Evolutionary conservation across 176 grass and related monocot species (phyloP), one percentile per base, ranked within the genome.

Genomic region (Cenchrus americanus): DNA sequence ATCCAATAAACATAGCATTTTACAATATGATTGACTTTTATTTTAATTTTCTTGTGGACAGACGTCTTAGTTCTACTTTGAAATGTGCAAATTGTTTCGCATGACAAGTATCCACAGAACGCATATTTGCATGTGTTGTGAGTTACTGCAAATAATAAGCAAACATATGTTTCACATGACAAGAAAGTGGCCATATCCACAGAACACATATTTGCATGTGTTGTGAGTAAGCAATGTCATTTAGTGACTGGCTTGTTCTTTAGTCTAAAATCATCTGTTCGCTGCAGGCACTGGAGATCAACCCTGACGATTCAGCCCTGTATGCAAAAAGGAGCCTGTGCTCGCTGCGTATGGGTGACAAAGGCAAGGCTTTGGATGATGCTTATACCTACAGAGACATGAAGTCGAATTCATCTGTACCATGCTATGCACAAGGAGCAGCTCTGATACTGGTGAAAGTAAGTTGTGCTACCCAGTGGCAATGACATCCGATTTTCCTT

Each of bases 261-360:
- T 79, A 21, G 14, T 52, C 60, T 7, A 19, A 49, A 27, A 14
- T 46, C 77, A 22, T 61, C 65, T 73, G 15, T 54, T 55, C 7
- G 32, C 27, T 66, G 7, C 59, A 86, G 84, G 84, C 84, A 55
- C 8, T 86, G 11, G 76, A 86, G 6, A 21, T 71, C 19, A 40
- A 55, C 6, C 68, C 76, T 73, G 17, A 44, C 19, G 48, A 80
- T 73, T 86, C 84, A 73, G 72, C 47, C 46, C 27, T 80, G 18
- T 83, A 83, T 83, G 81, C 81, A 74, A 83, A 64, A 27, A 73
- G 81, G 42, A 83, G 69, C 68, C 68, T 86, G 65, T 86, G 84
- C 37, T 86, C 24, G 23, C 68, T 80, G 59, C 77, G 30, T 55
- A 27, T 41, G 5, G 22, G 32, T 54, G 58, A 86, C 52, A 43